Evolutionary conservation across 2,329 filamentous ascomycete species (phyloP).

Genomic region (Grosmannia huntii): DNA sequence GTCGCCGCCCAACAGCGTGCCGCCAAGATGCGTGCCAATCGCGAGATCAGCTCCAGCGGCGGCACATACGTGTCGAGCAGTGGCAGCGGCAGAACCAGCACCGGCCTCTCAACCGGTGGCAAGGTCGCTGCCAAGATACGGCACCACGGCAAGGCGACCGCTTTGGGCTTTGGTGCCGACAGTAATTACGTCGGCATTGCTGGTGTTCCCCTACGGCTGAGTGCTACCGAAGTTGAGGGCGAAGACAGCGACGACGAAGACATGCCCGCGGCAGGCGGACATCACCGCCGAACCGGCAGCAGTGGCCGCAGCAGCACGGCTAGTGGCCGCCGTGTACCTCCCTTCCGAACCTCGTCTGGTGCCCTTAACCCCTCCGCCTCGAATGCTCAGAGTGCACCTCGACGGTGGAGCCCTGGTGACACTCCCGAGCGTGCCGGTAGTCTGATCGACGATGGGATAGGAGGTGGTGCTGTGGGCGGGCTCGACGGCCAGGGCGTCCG

Average conservation of each 20-base stretch:
- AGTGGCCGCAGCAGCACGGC: conserved; percentile 60
- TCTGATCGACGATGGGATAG: conserved; percentile 26
- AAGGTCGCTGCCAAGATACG: conserved; percentile 76
- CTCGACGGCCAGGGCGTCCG: conserved; percentile 15
- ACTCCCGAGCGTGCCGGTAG: conserved; percentile 44
- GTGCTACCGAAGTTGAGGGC: conserved; percentile 89
- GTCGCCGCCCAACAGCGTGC: conserved; percentile 70
- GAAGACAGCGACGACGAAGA: conserved; percentile 72
- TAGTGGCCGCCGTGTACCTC: conserved; percentile 34
- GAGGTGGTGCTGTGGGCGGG: conserved; percentile 15
- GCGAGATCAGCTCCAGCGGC: conserved; percentile 63
- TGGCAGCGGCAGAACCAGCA: conserved; percentile 41
- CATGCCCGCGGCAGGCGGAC: conserved; percentile 29
- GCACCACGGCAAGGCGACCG: conserved; percentile 69
- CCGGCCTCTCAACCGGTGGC: conserved; percentile 42
- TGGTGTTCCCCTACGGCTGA: conserved; percentile 81
- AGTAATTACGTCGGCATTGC: conserved; percentile 61
- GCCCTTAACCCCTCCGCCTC: conserved; percentile 22
- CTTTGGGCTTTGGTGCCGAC: conserved; percentile 66
- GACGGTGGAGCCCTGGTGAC: conserved; percentile 39
- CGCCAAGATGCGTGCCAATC: conserved; percentile 74
- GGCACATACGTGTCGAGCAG: conserved; percentile 30
- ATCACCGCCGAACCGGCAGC: conserved; percentile 61
- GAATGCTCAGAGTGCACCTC: conserved; percentile 14
- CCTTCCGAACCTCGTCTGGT: conserved; percentile 37